These are phyloP conservation scores for Erigeron philadelphicus DNA, from an alignment of 140 eudicot genomes.

Conservation along the genomic window DNA sequence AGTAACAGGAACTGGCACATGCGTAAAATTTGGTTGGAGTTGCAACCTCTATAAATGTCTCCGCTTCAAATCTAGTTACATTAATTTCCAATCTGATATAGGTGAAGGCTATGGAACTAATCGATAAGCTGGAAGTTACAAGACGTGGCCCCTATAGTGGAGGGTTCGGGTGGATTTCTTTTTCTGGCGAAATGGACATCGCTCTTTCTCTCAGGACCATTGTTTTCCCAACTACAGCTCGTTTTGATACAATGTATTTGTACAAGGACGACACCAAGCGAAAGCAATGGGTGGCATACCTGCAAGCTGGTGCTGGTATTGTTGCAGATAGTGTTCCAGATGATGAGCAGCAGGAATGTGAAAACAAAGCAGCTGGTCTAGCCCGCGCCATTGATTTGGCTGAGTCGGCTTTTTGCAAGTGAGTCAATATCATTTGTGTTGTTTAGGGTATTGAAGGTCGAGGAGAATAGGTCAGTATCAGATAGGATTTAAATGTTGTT, in stretches of 20 bases:
- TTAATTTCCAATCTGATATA: slow-evolving; percentile 6
- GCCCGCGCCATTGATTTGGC: slow-evolving; percentile 91
- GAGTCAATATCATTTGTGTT: not conserved
- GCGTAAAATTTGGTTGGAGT: not conserved
- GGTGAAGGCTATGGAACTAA: slow-evolving; percentile 95
- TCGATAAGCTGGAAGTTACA: slow-evolving; percentile 62
- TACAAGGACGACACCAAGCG: slow-evolving; percentile 51
- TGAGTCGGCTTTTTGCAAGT: slow-evolving; percentile 60
- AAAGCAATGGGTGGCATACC: slow-evolving; percentile 82
- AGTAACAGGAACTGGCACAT: not conserved
- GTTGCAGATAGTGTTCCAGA: slow-evolving; percentile 82
- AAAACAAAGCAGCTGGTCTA: slow-evolving; percentile 70
- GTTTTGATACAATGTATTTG: slow-evolving; percentile 63
- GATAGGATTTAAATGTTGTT: slow-evolving; percentile 1
- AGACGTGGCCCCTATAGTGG: slow-evolving; percentile 96
- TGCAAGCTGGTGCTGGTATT: slow-evolving; percentile 92
- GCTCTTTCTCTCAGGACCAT: slow-evolving; percentile 79
- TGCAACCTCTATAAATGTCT: not conserved
- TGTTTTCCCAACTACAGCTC: slow-evolving; percentile 55
- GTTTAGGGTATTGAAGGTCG: slow-evolving; percentile 1
- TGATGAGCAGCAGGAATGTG: slow-evolving; percentile 79
- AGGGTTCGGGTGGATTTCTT: slow-evolving; percentile 82
- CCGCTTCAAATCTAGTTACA: not conserved
- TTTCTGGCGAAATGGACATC: slow-evolving; percentile 78
- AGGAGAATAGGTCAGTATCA: slow-evolving; percentile 10